Base-by-base conservation (phyloP, 805 yeast species). In the Spathaspora sp. region DNA sequence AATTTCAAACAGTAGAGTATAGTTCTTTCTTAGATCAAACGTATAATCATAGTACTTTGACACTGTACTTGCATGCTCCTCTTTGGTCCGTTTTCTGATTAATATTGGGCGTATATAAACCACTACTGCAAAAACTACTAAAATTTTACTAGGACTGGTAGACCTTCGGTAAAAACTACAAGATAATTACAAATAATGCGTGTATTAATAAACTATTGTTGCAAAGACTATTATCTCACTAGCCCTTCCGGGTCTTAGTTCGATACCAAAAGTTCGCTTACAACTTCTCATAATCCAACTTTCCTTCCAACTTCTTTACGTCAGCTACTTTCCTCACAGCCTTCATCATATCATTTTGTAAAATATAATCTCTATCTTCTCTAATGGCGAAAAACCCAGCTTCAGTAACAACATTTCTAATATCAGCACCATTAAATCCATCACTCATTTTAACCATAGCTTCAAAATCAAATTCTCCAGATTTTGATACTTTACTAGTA, bases 371-470 rank as follows among this genome's bases (percentile, higher is more conserved):
- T 63, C 99, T 85, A 67, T 94, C 99, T 65, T 94, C 97, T 73
- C 99, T 83, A 61, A 94, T 94, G 49, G 99, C 98, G 61, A 92
- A 90, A 74, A 94, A 94, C 2, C 99, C 99, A 26, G 97, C 97
- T 75, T 93, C 99, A n/a, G 99, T 93, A 32, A 92, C 81, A 53
- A 94, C 97, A 67, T 93, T 93, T 70, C 99, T 85, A 61, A 93
- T 86, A 79, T 93, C 99, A 5, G 98, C 98, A 76, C 99, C 99
- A 71, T 93, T 93, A 74, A 94, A 94, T 1, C 98, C 98, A 72
- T 93, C 99, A 69, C 96, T 87, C 98, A 94, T 94, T 75, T 94
- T 94, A 40, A 93, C 98, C 35, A 90, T 87, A 14, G 97, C 96
- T 73, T 94, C 98, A 62, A 89, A 91, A 75, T 94, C 99, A 69